A percentile compares a stretch with the other conserved stretches of the same genome.
phyloP scores from a whole-genome alignment of 169 alveolate species.

The Cryptosporidium meleagridis region DNA sequence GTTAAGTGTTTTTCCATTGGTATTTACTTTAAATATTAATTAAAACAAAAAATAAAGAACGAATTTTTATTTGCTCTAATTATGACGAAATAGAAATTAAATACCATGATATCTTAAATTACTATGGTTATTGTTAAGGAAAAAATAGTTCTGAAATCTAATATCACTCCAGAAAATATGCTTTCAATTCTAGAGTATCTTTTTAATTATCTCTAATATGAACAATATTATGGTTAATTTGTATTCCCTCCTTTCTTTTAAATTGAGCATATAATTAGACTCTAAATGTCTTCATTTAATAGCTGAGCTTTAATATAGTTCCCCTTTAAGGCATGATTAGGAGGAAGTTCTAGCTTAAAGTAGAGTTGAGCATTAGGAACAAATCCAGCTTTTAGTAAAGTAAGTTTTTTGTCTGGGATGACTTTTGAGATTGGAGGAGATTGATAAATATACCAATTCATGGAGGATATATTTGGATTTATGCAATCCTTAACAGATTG shows the following conservation, averaged over 20 bases:
- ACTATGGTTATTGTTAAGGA: not conserved
- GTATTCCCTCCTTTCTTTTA: not conserved
- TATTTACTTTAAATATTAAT: not conserved
- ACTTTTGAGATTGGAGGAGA: conserved; percentile 65
- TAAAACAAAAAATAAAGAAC: not conserved
- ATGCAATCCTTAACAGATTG: conserved; percentile 45
- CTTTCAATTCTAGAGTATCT: not conserved
- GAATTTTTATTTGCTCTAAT: not conserved
- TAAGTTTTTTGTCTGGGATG: conserved; percentile 11
- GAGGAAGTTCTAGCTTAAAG: conserved; percentile 68
- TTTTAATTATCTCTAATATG: not conserved
- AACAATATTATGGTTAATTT: not conserved
- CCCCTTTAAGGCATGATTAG: conserved; percentile 11
- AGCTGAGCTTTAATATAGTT: conserved; percentile 46
- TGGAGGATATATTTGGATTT: conserved; percentile 36
- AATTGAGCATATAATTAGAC: not conserved
- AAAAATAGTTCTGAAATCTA: not conserved
- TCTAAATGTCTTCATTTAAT: not conserved
- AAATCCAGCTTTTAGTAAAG: conserved; percentile 36
- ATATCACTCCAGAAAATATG: not conserved
- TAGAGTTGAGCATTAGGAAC: conserved; percentile 69
- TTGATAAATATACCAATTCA: conserved; percentile 53
- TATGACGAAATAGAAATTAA: not conserved
- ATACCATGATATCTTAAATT: not conserved
- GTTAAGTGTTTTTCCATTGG: not conserved